These are phyloP conservation scores for Mortierella sp. DNA, from an alignment of 371 early-diverging fungal genomes.

Conservation along the genomic window DNA sequence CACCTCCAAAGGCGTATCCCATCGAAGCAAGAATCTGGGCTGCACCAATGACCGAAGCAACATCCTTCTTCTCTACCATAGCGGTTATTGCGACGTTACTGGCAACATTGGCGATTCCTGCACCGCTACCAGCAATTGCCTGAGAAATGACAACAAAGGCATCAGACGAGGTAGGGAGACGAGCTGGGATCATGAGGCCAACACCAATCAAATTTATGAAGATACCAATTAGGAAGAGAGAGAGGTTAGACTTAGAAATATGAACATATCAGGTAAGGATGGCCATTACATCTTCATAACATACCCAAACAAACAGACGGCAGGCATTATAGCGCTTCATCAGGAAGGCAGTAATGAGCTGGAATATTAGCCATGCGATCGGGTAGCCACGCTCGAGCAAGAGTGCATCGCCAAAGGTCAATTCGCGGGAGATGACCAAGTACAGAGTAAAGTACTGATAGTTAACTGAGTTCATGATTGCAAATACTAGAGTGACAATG, in stretches of 20 bases:
- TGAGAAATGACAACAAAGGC: conserved; percentile 61
- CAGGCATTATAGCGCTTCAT: conserved; percentile 57
- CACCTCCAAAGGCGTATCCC: conserved; percentile 56
- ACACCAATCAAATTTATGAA: conserved; percentile 52
- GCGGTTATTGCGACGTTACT: conserved; percentile 30
- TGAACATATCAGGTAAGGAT: too few species aligned
- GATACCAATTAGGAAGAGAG: conserved; percentile 33
- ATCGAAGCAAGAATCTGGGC: conserved; percentile 57
- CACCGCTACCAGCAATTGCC: conserved; percentile 58
- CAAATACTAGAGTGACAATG: too few species aligned
- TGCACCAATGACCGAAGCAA: conserved; percentile 59
- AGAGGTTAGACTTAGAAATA: too few species aligned
- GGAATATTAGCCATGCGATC: conserved; percentile 52
- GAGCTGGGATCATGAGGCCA: conserved; percentile 63
- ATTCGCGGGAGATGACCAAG: conserved; percentile 59
- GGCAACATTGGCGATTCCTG: conserved; percentile 60
- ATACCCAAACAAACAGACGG: conserved; percentile 56
- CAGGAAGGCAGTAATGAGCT: conserved; percentile 45
- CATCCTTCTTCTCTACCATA: conserved; percentile 41
- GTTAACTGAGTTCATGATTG: neutral
- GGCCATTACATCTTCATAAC: too few species aligned
- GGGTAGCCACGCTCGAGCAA: conserved; percentile 59
- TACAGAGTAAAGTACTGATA: conserved; percentile 60
- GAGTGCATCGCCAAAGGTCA: conserved; percentile 34
- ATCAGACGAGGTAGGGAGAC: conserved; percentile 53